Evolutionary conservation across 2,329 filamentous ascomycete species (phyloP).

Genomic region (Lecanosticta acicola): DNA sequence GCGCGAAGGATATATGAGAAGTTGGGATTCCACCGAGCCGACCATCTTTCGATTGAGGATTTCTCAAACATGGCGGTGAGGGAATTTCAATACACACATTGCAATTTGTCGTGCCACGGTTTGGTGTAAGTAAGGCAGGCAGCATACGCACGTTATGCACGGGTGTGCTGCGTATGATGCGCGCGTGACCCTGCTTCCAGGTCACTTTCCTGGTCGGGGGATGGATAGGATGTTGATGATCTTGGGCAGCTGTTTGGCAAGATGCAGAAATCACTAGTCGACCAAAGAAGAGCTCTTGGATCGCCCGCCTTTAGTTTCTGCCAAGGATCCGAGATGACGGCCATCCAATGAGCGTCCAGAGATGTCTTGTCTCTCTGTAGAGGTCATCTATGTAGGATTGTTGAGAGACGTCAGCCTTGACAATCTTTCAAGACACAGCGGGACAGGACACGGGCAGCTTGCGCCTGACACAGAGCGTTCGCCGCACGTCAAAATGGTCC

Average conservation of each 20-base stretch:
- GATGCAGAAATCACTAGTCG: slow-evolving; percentile 1
- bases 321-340: slow-evolving; percentile 8
- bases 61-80: slow-evolving; percentile 12
- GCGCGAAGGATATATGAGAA: neutral
- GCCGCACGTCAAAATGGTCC: too few species aligned
- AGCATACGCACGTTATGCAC: too few species aligned
- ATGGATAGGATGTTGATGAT: neutral
- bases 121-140: too few species aligned
- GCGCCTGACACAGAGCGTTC: neutral
- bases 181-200: neutral
- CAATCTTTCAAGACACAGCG: too few species aligned
- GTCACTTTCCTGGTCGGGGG: neutral
- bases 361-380: slow-evolving; percentile 4
- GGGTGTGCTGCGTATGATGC: too few species aligned
- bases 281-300: slow-evolving; percentile 8
- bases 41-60: slow-evolving; percentile 2
- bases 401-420: slow-evolving; percentile 10
- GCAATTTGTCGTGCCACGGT: neutral
- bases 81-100: slow-evolving; percentile 1
- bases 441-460: slow-evolving; percentile 4
- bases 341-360: slow-evolving; percentile 3
- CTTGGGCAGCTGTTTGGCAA: neutral
- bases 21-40: slow-evolving; percentile 1
- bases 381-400: slow-evolving; percentile 3
- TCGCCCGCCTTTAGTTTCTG: slow-evolving; percentile 2